These are phyloP conservation scores for Colletotrichum sp. DNA, from an alignment of 2,329 filamentous ascomycete genomes.

Conservation along the genomic window DNA sequence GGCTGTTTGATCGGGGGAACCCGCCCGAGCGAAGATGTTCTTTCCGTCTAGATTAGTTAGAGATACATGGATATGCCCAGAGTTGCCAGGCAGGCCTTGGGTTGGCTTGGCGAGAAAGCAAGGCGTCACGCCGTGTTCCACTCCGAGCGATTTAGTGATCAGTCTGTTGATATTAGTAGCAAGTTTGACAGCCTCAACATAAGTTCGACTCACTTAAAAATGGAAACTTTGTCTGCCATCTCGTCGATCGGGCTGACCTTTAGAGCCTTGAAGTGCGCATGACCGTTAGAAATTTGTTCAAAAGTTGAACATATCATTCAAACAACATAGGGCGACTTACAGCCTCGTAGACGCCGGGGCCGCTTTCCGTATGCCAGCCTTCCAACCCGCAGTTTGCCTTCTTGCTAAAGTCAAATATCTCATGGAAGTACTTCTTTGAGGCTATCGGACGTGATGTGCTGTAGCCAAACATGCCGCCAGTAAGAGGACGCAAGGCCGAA, in stretches of 20 bases:
- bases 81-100: neutral
- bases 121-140: neutral
- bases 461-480: neutral
- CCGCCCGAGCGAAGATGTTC: neutral
- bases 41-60: neutral
- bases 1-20: neutral
- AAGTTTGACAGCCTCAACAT: neutral
- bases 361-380: neutral
- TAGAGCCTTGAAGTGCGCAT: neutral
- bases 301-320: fast-evolving
- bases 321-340: neutral
- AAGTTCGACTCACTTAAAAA: neutral
- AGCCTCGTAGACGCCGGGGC: neutral
- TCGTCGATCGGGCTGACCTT: neutral
- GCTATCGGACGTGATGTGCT: neutral
- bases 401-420: neutral
- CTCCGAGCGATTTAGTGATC: neutral
- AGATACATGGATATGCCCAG: neutral
- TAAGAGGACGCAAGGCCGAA: neutral
- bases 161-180: neutral
- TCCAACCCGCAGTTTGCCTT: fast-evolving
- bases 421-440: neutral
- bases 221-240: neutral
- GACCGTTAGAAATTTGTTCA: too few relatives aligned
- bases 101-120: neutral